Conservation (phyloP, 306 rosid genomes). For the Cicer pinnatifidum region DNA sequence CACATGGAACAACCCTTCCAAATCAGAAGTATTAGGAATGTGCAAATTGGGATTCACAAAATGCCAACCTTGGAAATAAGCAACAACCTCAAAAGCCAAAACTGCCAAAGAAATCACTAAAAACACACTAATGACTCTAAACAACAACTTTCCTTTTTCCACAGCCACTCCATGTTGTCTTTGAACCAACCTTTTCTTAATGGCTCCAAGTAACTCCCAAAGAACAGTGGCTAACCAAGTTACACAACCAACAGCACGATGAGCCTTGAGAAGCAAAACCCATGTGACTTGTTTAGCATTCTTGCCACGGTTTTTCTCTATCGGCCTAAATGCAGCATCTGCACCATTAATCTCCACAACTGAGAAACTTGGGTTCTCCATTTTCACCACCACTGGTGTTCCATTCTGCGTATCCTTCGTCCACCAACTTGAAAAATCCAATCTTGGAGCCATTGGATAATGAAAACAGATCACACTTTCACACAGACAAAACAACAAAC, state of each 20-base stretch:
- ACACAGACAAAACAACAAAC: neutral
- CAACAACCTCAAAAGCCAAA: slow-evolving; percentile 76
- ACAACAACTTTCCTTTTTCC: slow-evolving; percentile 69
- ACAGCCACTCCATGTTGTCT: slow-evolving; percentile 58
- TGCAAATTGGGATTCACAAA: slow-evolving; percentile 68
- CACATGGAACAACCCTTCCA: slow-evolving; percentile 68
- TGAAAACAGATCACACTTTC: slow-evolving; percentile 28
- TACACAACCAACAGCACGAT: slow-evolving; percentile 75
- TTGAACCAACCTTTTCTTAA: slow-evolving; percentile 74
- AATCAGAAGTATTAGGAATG: slow-evolving; percentile 72
- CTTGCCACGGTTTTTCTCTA: slow-evolving; percentile 76
- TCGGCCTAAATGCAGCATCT: slow-evolving; percentile 81
- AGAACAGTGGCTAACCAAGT: slow-evolving; percentile 67
- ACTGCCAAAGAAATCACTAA: slow-evolving; percentile 66
- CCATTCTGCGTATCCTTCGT: slow-evolving; percentile 62
- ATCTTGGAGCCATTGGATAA: slow-evolving; percentile 69
- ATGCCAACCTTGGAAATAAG: slow-evolving; percentile 85
- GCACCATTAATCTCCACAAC: slow-evolving; percentile 84
- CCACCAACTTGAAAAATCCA: slow-evolving; percentile 78
- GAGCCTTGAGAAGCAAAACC: slow-evolving; percentile 92
- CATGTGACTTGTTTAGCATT: slow-evolving; percentile 89
- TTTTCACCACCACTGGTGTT: slow-evolving; percentile 85
- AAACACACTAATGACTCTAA: slow-evolving; percentile 68
- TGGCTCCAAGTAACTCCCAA: slow-evolving; percentile 73
- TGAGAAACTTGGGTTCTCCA: slow-evolving; percentile 87